Percentiles rank a stretch among this genome's conserved stretches.
phyloP scores from a whole-genome alignment of 169 alveolate species.

The Eimeria maxima region DNA sequence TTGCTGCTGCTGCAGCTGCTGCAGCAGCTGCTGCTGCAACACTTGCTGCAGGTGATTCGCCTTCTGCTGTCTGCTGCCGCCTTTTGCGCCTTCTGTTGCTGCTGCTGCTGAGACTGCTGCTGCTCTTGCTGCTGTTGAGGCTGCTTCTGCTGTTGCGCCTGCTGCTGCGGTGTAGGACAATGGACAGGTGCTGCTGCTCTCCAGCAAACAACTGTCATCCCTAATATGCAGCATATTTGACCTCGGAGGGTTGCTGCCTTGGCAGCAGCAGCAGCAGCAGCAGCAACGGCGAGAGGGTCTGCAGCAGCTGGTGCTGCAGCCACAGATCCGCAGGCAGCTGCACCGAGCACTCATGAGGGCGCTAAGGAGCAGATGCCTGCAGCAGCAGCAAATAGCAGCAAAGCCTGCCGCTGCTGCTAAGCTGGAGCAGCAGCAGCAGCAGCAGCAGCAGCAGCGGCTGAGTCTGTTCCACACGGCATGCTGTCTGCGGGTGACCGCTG shows the following conservation, averaged over 20 bases:
- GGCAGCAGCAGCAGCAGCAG: neutral
- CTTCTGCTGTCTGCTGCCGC: neutral
- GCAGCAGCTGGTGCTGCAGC: slow-evolving; percentile 40
- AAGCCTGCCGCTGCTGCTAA: neutral
- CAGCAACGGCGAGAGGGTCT: neutral
- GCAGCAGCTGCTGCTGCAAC: too few species aligned
- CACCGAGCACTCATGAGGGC: neutral
- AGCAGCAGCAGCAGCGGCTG: neutral
- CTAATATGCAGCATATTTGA: slow-evolving; percentile 31
- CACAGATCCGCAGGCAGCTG: neutral
- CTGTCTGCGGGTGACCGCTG: slow-evolving; percentile 24
- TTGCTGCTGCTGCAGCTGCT: too few species aligned
- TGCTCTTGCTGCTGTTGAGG: too few species aligned
- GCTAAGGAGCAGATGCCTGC: neutral
- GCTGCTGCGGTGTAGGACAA: neutral
- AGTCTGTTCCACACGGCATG: neutral
- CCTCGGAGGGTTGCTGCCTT: neutral
- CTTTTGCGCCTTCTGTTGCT: neutral
- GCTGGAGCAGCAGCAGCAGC: slow-evolving; percentile 6
- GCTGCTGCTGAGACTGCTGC: slow-evolving; percentile 9
- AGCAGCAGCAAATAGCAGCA: neutral
- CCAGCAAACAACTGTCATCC: neutral
- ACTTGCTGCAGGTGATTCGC: neutral
- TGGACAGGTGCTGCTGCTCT: neutral
- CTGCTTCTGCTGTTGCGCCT: too few species aligned